Evolutionary conservation across 768 basidiomycete species (phyloP).

Genomic region (Candolleomyces eurysporus): DNA sequence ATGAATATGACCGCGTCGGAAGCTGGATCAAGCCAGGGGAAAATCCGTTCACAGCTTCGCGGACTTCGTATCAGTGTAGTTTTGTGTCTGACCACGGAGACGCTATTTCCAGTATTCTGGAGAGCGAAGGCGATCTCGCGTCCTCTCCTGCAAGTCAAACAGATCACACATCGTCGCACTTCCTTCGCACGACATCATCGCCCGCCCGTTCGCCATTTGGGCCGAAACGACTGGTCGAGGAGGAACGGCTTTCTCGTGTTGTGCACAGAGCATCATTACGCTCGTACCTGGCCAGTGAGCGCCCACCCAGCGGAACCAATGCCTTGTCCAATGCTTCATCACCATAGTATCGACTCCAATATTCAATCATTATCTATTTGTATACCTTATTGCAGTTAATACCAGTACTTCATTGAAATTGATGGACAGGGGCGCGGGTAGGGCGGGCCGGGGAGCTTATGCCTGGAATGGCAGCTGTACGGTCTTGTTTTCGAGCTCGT

Average conservation of each 20-base stretch:
- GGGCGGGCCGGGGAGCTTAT: background rate
- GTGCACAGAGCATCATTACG: slow-evolving; percentile 10
- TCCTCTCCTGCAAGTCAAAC: background rate
- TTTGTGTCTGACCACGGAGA: slow-evolving; percentile 8
- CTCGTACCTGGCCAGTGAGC: slow-evolving; percentile 9
- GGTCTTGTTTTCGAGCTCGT: background rate
- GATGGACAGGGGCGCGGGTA: background rate
- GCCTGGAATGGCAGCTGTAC: background rate
- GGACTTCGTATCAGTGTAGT: slow-evolving; percentile 8
- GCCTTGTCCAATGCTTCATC: background rate
- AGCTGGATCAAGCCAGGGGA: slow-evolving; percentile 40
- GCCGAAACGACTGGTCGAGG: slow-evolving; percentile 2
- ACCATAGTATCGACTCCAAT: background rate
- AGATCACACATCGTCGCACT: slow-evolving; percentile 2
- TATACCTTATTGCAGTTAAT: background rate
- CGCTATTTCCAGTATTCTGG: slow-evolving; percentile 4
- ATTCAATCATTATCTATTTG: background rate
- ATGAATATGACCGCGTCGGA: slow-evolving; percentile 46
- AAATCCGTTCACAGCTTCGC: slow-evolving; percentile 13
- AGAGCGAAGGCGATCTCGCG: slow-evolving; percentile 4
- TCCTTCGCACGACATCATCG: slow-evolving; percentile 2
- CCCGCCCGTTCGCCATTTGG: slow-evolving; percentile 2
- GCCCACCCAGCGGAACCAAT: slow-evolving; percentile 2
- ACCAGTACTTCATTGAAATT: background rate
- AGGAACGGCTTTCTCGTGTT: slow-evolving; percentile 8